phyloP scores from a whole-genome alignment of 768 basidiomycete species.

The Termitomyces eurrhizus region DNA sequence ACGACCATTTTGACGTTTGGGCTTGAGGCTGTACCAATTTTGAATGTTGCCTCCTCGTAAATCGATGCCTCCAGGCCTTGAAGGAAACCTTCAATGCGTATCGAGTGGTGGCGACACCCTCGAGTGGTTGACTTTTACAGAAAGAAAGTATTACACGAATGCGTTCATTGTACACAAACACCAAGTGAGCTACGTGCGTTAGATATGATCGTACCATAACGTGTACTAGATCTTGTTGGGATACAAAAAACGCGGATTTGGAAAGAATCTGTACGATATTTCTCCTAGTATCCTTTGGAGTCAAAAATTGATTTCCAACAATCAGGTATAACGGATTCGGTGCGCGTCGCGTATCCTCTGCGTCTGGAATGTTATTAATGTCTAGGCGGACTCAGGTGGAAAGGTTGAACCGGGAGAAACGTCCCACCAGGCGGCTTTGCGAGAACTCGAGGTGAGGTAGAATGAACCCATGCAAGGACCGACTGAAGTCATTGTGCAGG shows the following conservation, averaged over 20 bases:
- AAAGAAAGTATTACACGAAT: slow-evolving; percentile 58
- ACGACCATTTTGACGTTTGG: not conserved
- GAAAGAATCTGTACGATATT: slow-evolving; percentile 49
- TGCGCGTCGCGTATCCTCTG: slow-evolving; percentile 13
- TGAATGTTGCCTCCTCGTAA: not conserved
- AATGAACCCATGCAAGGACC: not conserved
- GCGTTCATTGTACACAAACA: slow-evolving; percentile 57
- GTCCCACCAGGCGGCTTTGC: slow-evolving; percentile 60
- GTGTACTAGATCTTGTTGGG: slow-evolving; percentile 59
- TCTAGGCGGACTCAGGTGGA: slow-evolving; percentile 39
- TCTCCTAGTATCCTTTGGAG: not conserved
- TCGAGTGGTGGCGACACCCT: slow-evolving; percentile 36
- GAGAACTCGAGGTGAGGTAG: slow-evolving; percentile 58
- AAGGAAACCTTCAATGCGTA: slow-evolving; percentile 23
- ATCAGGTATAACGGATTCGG: slow-evolving; percentile 85
- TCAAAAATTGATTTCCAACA: not conserved
- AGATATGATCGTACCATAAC: not conserved
- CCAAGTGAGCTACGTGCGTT: slow-evolving; percentile 30
- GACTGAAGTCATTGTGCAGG: slow-evolving; percentile 37
- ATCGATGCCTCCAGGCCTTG: slow-evolving; percentile 40
- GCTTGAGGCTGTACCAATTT: not conserved
- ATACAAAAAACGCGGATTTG: slow-evolving; percentile 78
- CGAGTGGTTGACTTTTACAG: slow-evolving; percentile 45
- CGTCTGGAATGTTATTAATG: not conserved
- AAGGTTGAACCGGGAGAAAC: slow-evolving; percentile 80